Conservation (phyloP, 2,329 filamentous ascomycete genomes). For the Fusarium sp. region DNA sequence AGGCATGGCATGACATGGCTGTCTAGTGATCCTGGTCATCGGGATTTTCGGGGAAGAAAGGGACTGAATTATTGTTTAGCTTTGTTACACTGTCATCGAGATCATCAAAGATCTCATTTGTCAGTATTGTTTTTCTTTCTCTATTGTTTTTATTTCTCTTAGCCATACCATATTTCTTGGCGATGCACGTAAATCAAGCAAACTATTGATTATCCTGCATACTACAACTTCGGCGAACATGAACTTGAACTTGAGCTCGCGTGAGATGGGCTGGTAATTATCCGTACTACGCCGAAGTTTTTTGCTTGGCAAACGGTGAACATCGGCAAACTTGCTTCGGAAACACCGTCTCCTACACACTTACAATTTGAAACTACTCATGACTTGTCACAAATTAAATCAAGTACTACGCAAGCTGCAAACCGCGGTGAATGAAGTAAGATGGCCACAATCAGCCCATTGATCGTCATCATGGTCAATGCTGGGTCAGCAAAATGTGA, state of each 20-base stretch:
- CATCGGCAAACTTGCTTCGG: not conserved
- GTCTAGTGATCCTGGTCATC: slow-evolving; percentile 9
- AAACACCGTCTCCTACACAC: not conserved
- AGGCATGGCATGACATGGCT: not conserved
- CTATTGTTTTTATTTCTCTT: too few relatives aligned
- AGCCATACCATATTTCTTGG: too few relatives aligned
- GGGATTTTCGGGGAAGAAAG: not conserved
- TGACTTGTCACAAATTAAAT: not conserved
- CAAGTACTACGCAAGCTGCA: not conserved
- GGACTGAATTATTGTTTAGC: not conserved
- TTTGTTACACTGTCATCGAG: not conserved
- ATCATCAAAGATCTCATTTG: not conserved
- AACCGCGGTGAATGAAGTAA: not conserved
- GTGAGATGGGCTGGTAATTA: not conserved
- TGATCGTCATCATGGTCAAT: not conserved
- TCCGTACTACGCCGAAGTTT: not conserved
- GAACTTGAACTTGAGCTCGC: not conserved
- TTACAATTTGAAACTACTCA: not conserved
- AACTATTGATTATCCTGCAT: not conserved
- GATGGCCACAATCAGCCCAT: not conserved
- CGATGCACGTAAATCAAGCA: not conserved
- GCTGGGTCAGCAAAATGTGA: not conserved
- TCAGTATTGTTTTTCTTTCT: not conserved
- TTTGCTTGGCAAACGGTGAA: not conserved
- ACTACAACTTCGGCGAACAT: not conserved